Percentiles rank a stretch among this genome's conserved stretches.
Evolutionary conservation across 1,284 basidiomycete genomes (phyloP).

Genomic region (Trichosporon sp.): DNA sequence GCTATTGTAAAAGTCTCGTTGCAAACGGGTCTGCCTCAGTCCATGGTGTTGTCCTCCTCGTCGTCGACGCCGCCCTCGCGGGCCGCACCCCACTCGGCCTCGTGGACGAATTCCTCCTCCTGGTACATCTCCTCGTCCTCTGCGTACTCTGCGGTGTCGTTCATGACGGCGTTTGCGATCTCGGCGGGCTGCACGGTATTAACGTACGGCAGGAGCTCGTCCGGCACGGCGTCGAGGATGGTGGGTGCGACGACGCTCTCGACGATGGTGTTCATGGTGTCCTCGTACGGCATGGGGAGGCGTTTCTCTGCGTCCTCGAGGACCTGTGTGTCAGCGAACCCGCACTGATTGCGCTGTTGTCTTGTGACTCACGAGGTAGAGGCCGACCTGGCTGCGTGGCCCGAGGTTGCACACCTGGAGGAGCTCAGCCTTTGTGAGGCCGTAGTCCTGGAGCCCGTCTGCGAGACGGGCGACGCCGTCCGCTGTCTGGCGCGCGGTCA

Average conservation of each 20-base stretch:
- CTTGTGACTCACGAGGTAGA: constrained; percentile 71
- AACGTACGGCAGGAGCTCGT: constrained; percentile 29
- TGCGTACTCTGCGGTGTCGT: constrained; percentile 31
- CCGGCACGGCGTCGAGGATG: constrained; percentile 23
- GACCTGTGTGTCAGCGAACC: constrained; percentile 56
- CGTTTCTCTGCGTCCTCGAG: constrained; percentile 85
- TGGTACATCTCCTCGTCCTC: constrained; percentile 35
- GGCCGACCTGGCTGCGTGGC: constrained; percentile 73
- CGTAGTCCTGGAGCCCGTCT: constrained; percentile 61
- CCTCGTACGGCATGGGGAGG: constrained; percentile 53
- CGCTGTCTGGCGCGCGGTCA: constrained; percentile 63
- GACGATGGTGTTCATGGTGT: constrained; percentile 67
- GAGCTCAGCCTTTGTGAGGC: constrained; percentile 84
- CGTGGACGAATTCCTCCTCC: constrained; percentile 44
- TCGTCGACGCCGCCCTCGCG: constrained; percentile 42
- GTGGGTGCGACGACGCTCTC: constrained; percentile 52
- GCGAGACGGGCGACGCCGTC: constrained; percentile 64
- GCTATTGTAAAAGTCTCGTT: constrained; percentile 4
- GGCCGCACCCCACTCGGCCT: constrained; percentile 42
- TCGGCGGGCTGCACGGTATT: constrained; percentile 15
- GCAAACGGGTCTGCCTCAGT: constrained; percentile 6
- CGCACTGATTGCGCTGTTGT: not conserved
- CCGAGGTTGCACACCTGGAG: constrained; percentile 85
- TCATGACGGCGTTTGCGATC: constrained; percentile 23
- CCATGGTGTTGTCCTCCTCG: constrained; percentile 27